Evolutionary conservation across 257 asterid genomes (phyloP), one percentile per base, ranked within the genome.

Genomic region (Salvia miltiorrhiza): DNA sequence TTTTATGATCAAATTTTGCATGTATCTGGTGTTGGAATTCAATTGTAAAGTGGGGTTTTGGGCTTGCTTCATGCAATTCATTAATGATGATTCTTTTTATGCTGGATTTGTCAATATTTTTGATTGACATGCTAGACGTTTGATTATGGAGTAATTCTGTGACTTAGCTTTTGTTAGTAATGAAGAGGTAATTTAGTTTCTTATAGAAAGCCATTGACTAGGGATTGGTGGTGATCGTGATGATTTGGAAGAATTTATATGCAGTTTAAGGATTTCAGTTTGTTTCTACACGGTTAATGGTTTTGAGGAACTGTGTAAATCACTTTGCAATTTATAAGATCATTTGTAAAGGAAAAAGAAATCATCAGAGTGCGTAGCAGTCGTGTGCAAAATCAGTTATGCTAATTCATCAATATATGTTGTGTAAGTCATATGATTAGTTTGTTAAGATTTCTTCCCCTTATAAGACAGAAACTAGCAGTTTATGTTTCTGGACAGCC

Each of bases 31-130:
- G 30, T 55, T 55, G 50, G 35, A 55, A 55, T 56, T 8, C 52
- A 66, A 24, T 16, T 32, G 35, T 35, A 10, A 44, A 37, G 33
- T 40, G 44, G 52, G 28, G 44, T 9, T 55, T 40, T 39, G 4
- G 47, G 47, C 61, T 59, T 47, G 63, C 69, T 65, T 73, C 72
- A 26, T 63, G 59, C 40, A 63, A 26, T 37, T 52, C 4, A 17
- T 17, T 40, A 4, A 26, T 33, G 13, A 26, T 13, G 11, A 23
- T 4, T 11, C 8, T 19, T 20, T 4, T 21, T 43, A 1, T 40
- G 37, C 44, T 66, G 9, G 32, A 16, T 16, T 37, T 52, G 50
- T 28, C 17, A 4, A 9, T 39, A 33, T 16, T 35, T 63, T 28
- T 24, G 65, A 26, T 63, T 72, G 47, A 16, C 33, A 40, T 14